Evolutionary conservation across 495 filamentous ascomycete genomes (phyloP).

Genomic region (Xylaria grammica): DNA sequence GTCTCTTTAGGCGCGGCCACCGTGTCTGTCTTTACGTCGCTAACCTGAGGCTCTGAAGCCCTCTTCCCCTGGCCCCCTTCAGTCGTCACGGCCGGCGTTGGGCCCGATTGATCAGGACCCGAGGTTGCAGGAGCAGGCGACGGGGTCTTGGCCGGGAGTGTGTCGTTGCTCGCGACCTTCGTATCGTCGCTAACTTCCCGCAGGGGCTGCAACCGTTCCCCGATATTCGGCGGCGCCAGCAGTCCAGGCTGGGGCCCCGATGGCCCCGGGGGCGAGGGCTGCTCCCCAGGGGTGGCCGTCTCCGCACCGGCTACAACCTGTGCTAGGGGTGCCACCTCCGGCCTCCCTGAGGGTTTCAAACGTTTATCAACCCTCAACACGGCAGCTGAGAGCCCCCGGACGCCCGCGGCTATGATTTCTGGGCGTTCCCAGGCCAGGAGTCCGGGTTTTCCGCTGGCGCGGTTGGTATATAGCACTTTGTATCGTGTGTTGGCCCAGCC

Average conservation of each 20-base stretch:
- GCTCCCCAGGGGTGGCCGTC: not conserved
- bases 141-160: constrained; percentile 13
- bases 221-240: constrained; percentile 22
- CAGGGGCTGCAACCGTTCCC: constrained; percentile 20
- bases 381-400: constrained; percentile 43
- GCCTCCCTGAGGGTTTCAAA: constrained; percentile 32
- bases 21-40: not conserved
- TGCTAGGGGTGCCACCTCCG: constrained; percentile 33
- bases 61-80: not conserved
- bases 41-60: not conserved
- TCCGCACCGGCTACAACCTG: constrained; percentile 30
- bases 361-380: constrained; percentile 40
- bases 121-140: constrained; percentile 25
- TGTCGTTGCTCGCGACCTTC: constrained; percentile 29
- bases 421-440: constrained; percentile 50
- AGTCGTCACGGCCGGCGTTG: not conserved
- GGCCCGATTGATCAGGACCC: constrained; percentile 20
- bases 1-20: too few species aligned
- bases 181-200: constrained; percentile 33
- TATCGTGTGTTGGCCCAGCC: constrained; percentile 50
- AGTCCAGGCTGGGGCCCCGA: constrained; percentile 20
- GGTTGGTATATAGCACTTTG: constrained; percentile 45
- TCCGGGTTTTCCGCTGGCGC: constrained; percentile 37
- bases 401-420: constrained; percentile 45
- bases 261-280: constrained; percentile 15